phyloP scores from a whole-genome alignment of 352 stramenopile genomes.

The Achlya hypogyna region DNA sequence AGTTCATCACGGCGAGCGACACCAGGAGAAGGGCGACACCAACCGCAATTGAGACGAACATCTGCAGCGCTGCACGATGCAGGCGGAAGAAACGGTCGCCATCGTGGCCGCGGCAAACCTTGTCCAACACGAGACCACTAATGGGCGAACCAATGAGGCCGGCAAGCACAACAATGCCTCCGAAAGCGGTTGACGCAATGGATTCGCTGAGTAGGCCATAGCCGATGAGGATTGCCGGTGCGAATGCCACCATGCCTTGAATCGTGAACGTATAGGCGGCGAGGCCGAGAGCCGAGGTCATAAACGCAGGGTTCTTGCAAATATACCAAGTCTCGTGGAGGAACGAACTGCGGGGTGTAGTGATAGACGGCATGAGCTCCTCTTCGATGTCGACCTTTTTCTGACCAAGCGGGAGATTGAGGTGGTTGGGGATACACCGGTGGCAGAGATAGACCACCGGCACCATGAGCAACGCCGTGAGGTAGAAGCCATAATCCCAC shows the following conservation, averaged over 20 bases:
- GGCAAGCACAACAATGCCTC: conserved; percentile 11
- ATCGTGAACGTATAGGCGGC: conserved; percentile 31
- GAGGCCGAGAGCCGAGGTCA: conserved; percentile 32
- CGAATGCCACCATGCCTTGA: conserved; percentile 24
- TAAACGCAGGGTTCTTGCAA: conserved; percentile 24
- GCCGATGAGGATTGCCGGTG: conserved; percentile 11
- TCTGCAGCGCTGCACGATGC: background rate
- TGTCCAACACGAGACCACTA: conserved; percentile 28
- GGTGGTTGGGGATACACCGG: background rate
- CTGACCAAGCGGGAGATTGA: background rate
- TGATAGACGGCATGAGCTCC: no score
- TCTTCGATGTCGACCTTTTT: no score
- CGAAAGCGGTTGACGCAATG: conserved; percentile 5
- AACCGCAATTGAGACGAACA: conserved; percentile 33
- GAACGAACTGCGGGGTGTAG: no score
- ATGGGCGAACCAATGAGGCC: conserved; percentile 26
- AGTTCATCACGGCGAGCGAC: conserved; percentile 45
- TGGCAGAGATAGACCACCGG: background rate
- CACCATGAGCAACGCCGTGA: background rate
- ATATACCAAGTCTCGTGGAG: background rate
- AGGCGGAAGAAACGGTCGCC: background rate
- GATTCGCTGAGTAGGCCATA: background rate
- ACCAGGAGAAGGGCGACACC: conserved; percentile 40
- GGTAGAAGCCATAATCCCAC: background rate
- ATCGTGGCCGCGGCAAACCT: background rate